Base-by-base conservation (phyloP, 306 rosid species). In the Alnus glutinosa region DNA sequence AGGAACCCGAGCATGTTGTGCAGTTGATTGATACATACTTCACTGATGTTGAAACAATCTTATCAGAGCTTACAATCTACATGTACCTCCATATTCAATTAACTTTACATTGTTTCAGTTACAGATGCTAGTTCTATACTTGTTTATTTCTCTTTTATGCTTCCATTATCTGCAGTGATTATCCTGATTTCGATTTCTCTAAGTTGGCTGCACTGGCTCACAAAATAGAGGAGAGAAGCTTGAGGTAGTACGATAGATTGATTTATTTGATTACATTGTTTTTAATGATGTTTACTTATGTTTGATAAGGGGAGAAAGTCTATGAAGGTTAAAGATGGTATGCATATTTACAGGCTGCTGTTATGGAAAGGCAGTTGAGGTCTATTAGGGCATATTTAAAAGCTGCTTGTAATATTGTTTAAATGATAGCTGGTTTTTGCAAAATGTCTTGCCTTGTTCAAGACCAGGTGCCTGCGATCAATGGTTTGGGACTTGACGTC, bases 161-260 rank as follows among this genome's bases (percentile, higher is more conserved):
- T 42, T 50, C 19, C 73, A 19, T 74, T 42, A 51, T 81, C 9
- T 80, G 48, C 70, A 92, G 93, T 69, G 93, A 89, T 47, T 57
- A 30, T 28, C 32, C 80, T 28, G 80, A 71, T 55, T 13, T 76
- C 42, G 86, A 88, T 67, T 83, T 79, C 66, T 15, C 59, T 52
- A 80, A 62, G 77, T 66, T 87, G 88, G 77, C 86, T 71, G 3
- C 61, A 36, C 79, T 92, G 71, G 89, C 79, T 74, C 82, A 37
- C 23, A 79, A 78, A 75, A 39, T 86, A 76, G 83, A 85, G 76
- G 79, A 84, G 49, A 83, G 77, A 77, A 92, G 94, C 77, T 30
- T 74, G 16, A 70, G 94, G 97, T 91, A 88, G 39, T 44, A 70
- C 81, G 13, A 9, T 36, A 62, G 19, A n/a, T 80, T 77, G 18